phyloP scores from a whole-genome alignment of 768 basidiomycete genomes.

The Kwoniella newhampshirensis region DNA sequence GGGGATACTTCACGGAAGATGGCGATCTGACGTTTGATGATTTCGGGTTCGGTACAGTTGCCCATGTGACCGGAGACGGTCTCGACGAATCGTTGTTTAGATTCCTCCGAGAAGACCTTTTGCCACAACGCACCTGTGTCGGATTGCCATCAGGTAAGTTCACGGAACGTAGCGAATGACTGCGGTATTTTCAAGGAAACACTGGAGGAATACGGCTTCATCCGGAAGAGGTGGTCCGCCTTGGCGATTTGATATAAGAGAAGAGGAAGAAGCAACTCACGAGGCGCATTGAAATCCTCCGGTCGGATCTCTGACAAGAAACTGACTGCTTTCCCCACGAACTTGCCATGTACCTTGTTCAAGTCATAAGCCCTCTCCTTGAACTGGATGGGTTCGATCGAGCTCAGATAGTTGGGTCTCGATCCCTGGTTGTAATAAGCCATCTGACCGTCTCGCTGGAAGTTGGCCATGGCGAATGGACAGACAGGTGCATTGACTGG shows the following conservation, averaged over 20 bases:
- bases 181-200: too few relatives aligned
- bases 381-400: constrained; percentile 71
- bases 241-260: not conserved
- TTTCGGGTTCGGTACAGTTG: constrained; percentile 42
- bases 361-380: constrained; percentile 50
- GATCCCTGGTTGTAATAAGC: constrained; percentile 74
- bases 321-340: constrained; percentile 63
- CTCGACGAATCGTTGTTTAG: constrained; percentile 51
- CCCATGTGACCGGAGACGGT: constrained; percentile 55
- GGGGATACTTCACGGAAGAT: constrained; percentile 80
- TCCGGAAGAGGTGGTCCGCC: too few relatives aligned
- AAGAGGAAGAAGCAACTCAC: constrained; percentile 1
- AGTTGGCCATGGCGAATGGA: constrained; percentile 68
- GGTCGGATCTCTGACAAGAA: constrained; percentile 64
- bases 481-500: constrained; percentile 78
- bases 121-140: constrained; percentile 46
- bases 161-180: not conserved
- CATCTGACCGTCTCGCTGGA: constrained; percentile 81
- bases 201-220: too few relatives aligned
- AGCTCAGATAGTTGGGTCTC: constrained; percentile 83
- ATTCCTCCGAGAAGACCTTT: constrained; percentile 53
- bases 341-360: constrained; percentile 63
- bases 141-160: not conserved
- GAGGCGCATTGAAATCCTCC: constrained; percentile 63
- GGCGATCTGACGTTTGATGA: constrained; percentile 49